These are phyloP conservation scores for Nasturtium officinale DNA, from an alignment of 345 rosid species.

Conservation along the genomic window DNA sequence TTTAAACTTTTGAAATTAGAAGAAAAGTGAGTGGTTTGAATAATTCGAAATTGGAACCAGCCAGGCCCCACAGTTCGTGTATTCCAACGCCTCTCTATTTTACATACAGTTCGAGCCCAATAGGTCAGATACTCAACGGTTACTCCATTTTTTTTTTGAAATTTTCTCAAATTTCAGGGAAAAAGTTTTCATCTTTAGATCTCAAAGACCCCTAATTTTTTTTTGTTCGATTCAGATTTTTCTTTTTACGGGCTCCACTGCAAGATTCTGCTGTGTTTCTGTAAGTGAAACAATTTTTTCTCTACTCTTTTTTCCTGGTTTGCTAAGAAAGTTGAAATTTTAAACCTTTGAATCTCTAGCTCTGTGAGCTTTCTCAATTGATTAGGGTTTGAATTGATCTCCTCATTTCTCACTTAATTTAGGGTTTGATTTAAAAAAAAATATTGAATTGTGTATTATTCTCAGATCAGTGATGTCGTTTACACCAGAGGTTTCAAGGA, in stretches of 20 bases:
- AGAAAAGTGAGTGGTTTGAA: background rate
- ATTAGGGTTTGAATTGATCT: background rate
- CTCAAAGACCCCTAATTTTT: background rate
- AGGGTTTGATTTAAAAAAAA: background rate
- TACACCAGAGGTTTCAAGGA: slow-evolving; percentile 70
- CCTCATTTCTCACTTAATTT: background rate
- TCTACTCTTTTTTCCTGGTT: background rate
- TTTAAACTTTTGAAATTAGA: background rate
- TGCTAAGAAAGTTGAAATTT: background rate
- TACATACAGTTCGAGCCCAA: background rate
- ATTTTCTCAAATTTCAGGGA: background rate
- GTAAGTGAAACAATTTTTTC: slow-evolving; percentile 5
- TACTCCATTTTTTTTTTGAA: slow-evolving; percentile 22
- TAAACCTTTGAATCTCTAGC: background rate
- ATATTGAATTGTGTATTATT: background rate
- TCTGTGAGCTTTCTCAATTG: background rate
- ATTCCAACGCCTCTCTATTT: background rate
- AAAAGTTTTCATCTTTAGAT: slow-evolving; percentile 18
- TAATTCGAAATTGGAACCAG: slow-evolving; percentile 11
- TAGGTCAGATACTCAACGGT: slow-evolving; percentile 19
- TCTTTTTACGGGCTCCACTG: background rate
- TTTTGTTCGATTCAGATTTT: background rate
- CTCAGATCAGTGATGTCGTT: slow-evolving; percentile 51
- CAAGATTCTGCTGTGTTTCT: slow-evolving; percentile 1
- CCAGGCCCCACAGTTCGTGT: slow-evolving; percentile 16